These are phyloP conservation scores for Talaromyces sp. DNA, from an alignment of 2,329 filamentous ascomycete genomes.

Conservation along the genomic window DNA sequence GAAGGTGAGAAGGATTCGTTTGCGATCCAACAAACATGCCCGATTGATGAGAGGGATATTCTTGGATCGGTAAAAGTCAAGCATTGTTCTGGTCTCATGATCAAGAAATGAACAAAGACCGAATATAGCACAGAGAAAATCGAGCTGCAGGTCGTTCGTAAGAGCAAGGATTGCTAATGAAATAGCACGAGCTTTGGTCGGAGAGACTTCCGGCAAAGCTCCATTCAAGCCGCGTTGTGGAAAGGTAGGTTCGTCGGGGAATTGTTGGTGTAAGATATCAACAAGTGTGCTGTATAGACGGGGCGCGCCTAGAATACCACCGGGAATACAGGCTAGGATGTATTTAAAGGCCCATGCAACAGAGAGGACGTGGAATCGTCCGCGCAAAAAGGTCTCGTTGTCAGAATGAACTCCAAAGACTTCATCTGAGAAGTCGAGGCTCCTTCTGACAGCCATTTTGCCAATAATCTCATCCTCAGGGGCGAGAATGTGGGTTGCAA, in stretches of 20 bases:
- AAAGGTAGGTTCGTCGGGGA: conserved; percentile 17
- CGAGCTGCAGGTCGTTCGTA: conserved; percentile 38
- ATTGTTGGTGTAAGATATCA: conserved; percentile 27
- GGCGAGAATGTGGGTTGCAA: conserved; percentile 37
- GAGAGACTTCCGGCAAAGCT: conserved; percentile 22
- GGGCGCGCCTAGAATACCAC: conserved; percentile 38
- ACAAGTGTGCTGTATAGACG: conserved; percentile 32
- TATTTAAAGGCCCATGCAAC: conserved; percentile 36
- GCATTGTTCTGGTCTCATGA: conserved; percentile 26
- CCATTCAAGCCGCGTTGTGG: conserved; percentile 22
- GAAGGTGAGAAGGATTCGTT: conserved; percentile 32
- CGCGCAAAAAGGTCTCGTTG: conserved; percentile 18
- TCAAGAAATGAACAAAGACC: conserved; percentile 34
- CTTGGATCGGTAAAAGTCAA: conserved; percentile 21
- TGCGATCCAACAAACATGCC: conserved; percentile 25
- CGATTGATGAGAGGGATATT: conserved; percentile 21
- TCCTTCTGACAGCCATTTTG: conserved; percentile 33
- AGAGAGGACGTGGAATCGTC: conserved; percentile 27
- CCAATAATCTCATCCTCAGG: conserved; percentile 36
- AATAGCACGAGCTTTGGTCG: conserved; percentile 32
- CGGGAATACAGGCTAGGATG: conserved; percentile 37
- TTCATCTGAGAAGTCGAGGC: conserved; percentile 29
- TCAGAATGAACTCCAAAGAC: conserved; percentile 19
- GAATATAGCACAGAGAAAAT: conserved; percentile 41
- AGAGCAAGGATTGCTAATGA: conserved; percentile 37